These are phyloP conservation scores for Basidiobolus meristosporus DNA, from an alignment of 371 early-diverging fungal genomes.

Conservation along the genomic window DNA sequence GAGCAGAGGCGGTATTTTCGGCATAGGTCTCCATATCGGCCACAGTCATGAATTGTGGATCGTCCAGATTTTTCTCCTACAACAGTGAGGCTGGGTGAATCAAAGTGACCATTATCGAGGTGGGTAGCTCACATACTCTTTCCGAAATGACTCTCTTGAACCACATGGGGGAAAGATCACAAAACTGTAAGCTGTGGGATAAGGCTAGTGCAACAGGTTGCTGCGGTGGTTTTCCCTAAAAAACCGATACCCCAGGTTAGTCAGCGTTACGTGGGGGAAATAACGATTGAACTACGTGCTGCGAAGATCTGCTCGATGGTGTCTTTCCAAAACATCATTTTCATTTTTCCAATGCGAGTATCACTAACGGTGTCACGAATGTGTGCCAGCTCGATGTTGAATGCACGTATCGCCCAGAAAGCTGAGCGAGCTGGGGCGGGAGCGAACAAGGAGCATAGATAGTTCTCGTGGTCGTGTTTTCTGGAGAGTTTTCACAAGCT, in stretches of 20 bases:
- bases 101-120: no score
- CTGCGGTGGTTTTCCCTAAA: constrained; percentile 40
- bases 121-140: no score
- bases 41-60: constrained; percentile 45
- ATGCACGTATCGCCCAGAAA: constrained; percentile 62
- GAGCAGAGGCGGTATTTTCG: constrained; percentile 67
- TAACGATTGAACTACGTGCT: constrained; percentile 11
- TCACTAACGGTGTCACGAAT: constrained; percentile 55
- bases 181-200: no score
- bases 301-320: constrained; percentile 46
- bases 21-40: constrained; percentile 70
- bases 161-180: no score
- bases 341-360: constrained; percentile 49
- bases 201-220: constrained; percentile 59
- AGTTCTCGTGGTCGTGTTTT: constrained; percentile 56
- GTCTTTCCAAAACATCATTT: constrained; percentile 71
- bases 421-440: constrained; percentile 35
- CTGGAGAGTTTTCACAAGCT: no score
- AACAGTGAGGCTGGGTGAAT: no score
- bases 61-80: constrained; percentile 40
- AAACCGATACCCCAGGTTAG: neutral
- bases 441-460: constrained; percentile 52
- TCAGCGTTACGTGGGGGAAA: neutral
- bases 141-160: no score
- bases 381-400: constrained; percentile 71